Conservation (phyloP, 139 green algal genomes). For the Marvania coccoides region DNA sequence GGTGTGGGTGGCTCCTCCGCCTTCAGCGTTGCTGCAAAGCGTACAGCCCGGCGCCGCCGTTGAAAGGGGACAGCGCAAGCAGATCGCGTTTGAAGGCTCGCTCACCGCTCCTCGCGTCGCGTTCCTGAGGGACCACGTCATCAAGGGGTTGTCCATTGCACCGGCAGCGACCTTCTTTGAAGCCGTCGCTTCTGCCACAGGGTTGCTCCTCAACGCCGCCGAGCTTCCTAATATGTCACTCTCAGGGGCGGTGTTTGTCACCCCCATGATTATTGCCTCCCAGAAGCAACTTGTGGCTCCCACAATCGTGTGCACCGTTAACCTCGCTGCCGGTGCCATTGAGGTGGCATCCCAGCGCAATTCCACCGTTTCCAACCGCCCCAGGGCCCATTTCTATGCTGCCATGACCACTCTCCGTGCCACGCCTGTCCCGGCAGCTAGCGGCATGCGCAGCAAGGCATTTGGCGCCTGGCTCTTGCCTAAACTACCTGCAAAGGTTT, state of each 20-base stretch:
- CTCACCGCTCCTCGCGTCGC: conserved; percentile 25
- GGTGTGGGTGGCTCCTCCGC: conserved; percentile 27
- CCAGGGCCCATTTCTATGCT: conserved; percentile 23
- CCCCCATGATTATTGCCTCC: conserved; percentile 4
- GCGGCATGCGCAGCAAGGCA: no score
- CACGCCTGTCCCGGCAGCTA: no score
- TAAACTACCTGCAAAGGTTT: no score
- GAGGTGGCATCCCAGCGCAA: conserved; percentile 4
- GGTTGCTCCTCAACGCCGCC: conserved; percentile 11
- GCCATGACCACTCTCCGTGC: no score
- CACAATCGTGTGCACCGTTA: conserved; percentile 1
- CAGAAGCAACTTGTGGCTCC: not conserved
- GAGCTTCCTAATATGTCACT: not conserved
- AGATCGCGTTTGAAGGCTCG: conserved; percentile 18
- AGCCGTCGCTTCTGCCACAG: conserved; percentile 23
- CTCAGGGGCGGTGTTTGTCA: conserved; percentile 10
- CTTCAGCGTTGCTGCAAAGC: conserved; percentile 31
- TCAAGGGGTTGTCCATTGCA: conserved; percentile 42
- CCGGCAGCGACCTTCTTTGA: conserved; percentile 65
- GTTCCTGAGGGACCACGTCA: conserved; percentile 66
- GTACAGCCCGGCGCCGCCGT: not conserved
- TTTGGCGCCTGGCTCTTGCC: no score
- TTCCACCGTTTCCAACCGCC: no score
- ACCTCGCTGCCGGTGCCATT: not conserved
- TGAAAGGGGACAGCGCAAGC: not conserved